These are phyloP conservation scores for Aspergillus sp. DNA, from an alignment of 2,329 filamentous ascomycete species.

Conservation along the genomic window DNA sequence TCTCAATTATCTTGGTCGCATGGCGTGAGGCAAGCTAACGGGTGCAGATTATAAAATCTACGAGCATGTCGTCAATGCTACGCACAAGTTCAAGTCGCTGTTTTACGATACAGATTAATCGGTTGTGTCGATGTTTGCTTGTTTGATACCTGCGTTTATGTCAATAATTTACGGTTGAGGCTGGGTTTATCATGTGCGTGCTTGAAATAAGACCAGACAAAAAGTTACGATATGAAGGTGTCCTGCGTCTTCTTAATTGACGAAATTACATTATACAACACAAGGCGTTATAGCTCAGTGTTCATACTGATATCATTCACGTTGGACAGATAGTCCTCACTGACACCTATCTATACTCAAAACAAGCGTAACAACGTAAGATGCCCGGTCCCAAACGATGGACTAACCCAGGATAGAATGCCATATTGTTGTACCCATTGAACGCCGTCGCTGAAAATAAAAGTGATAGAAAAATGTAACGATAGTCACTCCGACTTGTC, in stretches of 20 bases:
- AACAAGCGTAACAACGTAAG: neutral
- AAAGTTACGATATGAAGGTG: too few species aligned
- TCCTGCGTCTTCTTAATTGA: too few species aligned
- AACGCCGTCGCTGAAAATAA: conserved; percentile 18
- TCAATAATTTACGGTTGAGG: neutral
- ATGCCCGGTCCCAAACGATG: conserved; percentile 13
- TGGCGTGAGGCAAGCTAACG: neutral
- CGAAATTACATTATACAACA: too few species aligned
- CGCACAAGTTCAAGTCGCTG: conserved; percentile 76
- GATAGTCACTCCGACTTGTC: conserved; percentile 1
- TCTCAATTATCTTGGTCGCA: neutral
- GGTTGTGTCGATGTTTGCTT: neutral
- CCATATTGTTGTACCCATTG: conserved; percentile 3
- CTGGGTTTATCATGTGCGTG: neutral
- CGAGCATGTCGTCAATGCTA: conserved; percentile 79
- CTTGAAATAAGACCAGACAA: too few species aligned
- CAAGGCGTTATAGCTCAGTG: too few species aligned
- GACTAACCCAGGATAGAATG: neutral
- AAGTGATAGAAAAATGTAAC: conserved; percentile 3
- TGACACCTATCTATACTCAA: too few species aligned
- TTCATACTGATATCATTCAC: too few species aligned
- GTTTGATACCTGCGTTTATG: neutral
- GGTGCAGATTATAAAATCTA: conserved; percentile 69
- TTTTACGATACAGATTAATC: conserved; percentile 60
- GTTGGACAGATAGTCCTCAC: too few species aligned